Evolutionary conservation across 305 asterid species (phyloP), one percentile per base, ranked within the genome.

Genomic region (Fraxinus paxiana): DNA sequence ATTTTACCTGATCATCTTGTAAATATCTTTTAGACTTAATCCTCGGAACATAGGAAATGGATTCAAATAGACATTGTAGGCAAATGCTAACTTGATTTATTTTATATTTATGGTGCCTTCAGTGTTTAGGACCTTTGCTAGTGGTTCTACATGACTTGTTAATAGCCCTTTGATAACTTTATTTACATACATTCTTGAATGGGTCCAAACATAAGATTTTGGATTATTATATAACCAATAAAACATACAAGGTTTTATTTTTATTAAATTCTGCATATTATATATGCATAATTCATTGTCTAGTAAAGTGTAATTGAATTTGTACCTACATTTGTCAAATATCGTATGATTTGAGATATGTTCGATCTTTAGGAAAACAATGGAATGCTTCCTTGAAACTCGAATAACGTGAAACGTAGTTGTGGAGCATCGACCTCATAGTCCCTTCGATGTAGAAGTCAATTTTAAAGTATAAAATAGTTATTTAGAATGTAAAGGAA

Each of bases 21-120:
- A 85, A 61, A 85, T 86, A 88, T 83, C 31, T 84, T 77, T 76
- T 48, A 71, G 81, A 85, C 43, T 20, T 78, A 76, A 17, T 78
- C 83, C 87, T 85, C 84, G 70, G 61, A 77, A 72, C 72, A 80
- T 75, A 85, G 85, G 84, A 76, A 82, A 71, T 84, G 83, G 77
- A 73, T 73, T 73, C 33, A 76, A 78, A 56, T 73, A 73, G 67
- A 73, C 78, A 48, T 78, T 77, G 81, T 86, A 77, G 48, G 72
- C 22, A 77, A 18, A 41, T 82, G 79, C 65, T 18, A 24, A 15
- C 56, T 69, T 20, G 18, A 63, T 63, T 63, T 63, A 63, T 24
- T 10, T 24, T 61, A 6, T 56, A 6, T 56, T 56, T 18, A 18
- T 56, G 4, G 13, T 2, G 67, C 67, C 28, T 56, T 56, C 13